A percentile compares a stretch with the other conserved stretches of the same genome.
These are phyloP conservation scores for Pythium periplocum DNA, from an alignment of 352 stramenopile species.

Conservation along the genomic window DNA sequence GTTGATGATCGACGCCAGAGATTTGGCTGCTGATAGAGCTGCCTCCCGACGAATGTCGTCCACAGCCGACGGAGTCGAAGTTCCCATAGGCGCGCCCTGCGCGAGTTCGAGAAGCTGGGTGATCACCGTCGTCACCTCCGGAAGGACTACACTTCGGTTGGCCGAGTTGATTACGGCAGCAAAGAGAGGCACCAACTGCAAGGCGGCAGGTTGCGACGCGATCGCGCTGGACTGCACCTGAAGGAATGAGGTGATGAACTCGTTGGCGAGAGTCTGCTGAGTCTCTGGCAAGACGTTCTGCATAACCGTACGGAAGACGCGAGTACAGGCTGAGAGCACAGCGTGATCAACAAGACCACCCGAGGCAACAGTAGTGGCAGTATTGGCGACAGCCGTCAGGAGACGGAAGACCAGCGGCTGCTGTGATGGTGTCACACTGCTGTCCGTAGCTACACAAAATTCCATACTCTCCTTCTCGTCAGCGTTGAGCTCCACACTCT, in stretches of 20 bases:
- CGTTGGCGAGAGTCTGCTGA: conserved; percentile 58
- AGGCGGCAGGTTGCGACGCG: conserved; percentile 25
- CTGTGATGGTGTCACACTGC: not conserved
- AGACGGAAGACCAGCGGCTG: conserved; percentile 58
- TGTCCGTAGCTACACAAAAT: conserved; percentile 47
- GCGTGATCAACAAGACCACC: conserved; percentile 26
- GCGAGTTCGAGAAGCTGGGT: conserved; percentile 75
- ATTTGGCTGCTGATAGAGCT: conserved; percentile 62
- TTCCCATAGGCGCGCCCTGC: conserved; percentile 17
- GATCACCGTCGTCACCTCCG: conserved; percentile 62
- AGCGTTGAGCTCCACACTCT: conserved; percentile 77
- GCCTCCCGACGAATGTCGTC: conserved; percentile 43
- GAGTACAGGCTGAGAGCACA: conserved; percentile 45
- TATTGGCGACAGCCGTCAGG: conserved; percentile 56
- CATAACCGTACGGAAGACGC: conserved; percentile 71
- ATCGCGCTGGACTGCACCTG: conserved; percentile 25
- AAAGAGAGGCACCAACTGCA: conserved; percentile 77
- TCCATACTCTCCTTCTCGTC: conserved; percentile 73
- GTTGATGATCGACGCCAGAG: conserved; percentile 83
- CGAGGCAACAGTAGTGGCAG: conserved; percentile 31
- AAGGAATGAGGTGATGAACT: conserved; percentile 57
- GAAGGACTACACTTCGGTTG: conserved; percentile 46
- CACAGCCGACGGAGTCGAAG: conserved; percentile 17
- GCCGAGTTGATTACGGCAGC: conserved; percentile 75
- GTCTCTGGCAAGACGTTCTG: conserved; percentile 59